phyloP scores from a whole-genome alignment of 2,329 filamentous ascomycete genomes.

The Hypocreales sp. region DNA sequence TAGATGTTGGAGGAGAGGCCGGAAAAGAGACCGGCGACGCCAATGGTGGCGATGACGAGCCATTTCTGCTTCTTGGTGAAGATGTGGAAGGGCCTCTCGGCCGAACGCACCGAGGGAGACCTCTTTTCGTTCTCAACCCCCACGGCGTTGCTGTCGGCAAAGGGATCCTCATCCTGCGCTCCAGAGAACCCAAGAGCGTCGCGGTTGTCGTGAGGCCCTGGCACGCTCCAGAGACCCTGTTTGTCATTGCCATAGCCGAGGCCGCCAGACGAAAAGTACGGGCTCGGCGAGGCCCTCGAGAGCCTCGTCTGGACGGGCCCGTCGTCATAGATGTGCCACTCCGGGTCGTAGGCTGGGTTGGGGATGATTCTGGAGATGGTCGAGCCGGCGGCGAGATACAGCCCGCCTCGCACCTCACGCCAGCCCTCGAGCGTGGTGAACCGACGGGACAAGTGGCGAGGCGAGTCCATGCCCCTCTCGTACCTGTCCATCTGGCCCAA shows the following conservation, averaged over 20 bases:
- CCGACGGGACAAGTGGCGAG: background rate
- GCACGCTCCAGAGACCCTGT: no score
- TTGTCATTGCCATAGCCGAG: no score
- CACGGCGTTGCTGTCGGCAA: background rate
- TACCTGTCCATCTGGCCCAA: background rate
- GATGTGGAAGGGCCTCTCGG: constrained; percentile 1
- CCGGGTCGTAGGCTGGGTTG: constrained; percentile 1
- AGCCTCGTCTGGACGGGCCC: background rate
- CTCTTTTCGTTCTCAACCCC: background rate
- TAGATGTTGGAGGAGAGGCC: constrained; percentile 36
- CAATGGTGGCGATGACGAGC: constrained; percentile 30
- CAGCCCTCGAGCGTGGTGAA: constrained; percentile 2
- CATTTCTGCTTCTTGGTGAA: constrained; percentile 16
- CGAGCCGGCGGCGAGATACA: constrained; percentile 1
- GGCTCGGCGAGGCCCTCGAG: background rate
- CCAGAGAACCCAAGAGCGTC: background rate
- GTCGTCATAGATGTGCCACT: constrained; percentile 1
- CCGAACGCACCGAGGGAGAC: background rate
- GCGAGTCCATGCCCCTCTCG: background rate
- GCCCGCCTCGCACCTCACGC: background rate
- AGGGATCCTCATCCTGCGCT: background rate
- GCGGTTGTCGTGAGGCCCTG: no score
- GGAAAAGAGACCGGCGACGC: constrained; percentile 34
- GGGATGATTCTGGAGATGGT: constrained; percentile 1
- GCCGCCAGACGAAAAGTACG: background rate